phyloP scores from a whole-genome alignment of 306 rosid genomes.

The Casuarina glauca region DNA sequence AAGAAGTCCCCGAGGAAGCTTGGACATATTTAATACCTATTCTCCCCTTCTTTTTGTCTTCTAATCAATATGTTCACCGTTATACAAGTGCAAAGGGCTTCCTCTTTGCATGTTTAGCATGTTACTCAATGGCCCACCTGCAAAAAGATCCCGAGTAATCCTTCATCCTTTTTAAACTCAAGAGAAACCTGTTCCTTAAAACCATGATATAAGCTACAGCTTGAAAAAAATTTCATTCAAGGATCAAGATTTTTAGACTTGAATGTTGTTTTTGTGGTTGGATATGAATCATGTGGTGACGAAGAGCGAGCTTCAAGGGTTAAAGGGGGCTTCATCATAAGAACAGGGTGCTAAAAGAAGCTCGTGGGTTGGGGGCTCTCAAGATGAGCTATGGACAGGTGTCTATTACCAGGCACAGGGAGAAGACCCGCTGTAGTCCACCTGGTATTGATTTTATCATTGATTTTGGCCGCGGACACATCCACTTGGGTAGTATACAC shows the following conservation, averaged over 20 bases:
- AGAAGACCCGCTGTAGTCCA: not conserved
- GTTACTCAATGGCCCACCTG: too few relatives aligned
- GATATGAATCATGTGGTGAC: not conserved
- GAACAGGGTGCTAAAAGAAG: not conserved
- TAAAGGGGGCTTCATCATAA: not conserved
- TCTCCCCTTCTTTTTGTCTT: too few relatives aligned
- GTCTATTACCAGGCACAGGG: not conserved
- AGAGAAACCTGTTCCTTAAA: too few relatives aligned
- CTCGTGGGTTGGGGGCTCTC: not conserved
- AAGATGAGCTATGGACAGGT: not conserved
- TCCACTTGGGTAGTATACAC: constrained; percentile 24
- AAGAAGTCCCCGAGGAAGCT: too few relatives aligned
- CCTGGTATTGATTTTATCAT: not conserved
- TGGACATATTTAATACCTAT: too few relatives aligned
- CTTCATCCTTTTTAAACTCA: too few relatives aligned
- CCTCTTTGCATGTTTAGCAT: too few relatives aligned
- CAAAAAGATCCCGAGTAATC: too few relatives aligned
- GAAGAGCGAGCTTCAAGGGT: not conserved
- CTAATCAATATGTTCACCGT: too few relatives aligned
- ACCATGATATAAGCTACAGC: too few relatives aligned
- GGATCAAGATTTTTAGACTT: not conserved
- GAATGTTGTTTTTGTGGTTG: not conserved
- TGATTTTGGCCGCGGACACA: not conserved
- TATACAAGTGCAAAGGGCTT: too few relatives aligned
- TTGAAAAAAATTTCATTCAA: too few relatives aligned